A percentile compares a stretch with the other conserved stretches of the same genome.
Conservation (phyloP, 1,284 basidiomycete species). For the Ustilago xerochloae region DNA sequence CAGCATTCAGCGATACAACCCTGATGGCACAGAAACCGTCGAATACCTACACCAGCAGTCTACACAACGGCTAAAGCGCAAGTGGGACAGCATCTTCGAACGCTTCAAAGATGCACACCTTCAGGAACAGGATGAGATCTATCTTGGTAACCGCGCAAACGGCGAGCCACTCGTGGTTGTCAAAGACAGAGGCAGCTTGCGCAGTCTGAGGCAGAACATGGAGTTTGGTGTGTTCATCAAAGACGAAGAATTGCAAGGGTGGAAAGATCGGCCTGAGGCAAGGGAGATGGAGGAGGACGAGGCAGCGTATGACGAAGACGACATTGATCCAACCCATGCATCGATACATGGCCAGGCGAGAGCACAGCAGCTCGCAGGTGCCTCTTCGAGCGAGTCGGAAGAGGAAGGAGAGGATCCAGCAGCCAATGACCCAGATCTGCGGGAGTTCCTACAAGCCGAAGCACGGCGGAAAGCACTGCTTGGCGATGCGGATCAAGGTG, state of each 20-base stretch:
- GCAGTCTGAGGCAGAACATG: conserved; percentile 44
- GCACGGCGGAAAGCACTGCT: conserved; percentile 37
- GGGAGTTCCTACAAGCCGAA: conserved; percentile 51
- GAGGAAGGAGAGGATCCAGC: conserved; percentile 25
- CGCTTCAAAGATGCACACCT: conserved; percentile 64
- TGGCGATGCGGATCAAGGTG: conserved; percentile 6
- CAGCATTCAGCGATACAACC: conserved; percentile 46
- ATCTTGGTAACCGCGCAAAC: conserved; percentile 53
- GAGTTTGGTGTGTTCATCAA: conserved; percentile 63
- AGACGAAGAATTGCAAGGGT: conserved; percentile 56
- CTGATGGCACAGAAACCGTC: conserved; percentile 57
- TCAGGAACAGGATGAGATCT: conserved; percentile 64
- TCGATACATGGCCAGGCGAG: neutral
- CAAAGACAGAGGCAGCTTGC: conserved; percentile 58
- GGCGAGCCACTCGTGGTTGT: conserved; percentile 55
- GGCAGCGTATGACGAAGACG: conserved; percentile 25
- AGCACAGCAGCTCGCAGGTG: neutral
- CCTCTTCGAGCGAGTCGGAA: conserved; percentile 23
- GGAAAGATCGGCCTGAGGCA: conserved; percentile 35
- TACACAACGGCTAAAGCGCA: conserved; percentile 57
- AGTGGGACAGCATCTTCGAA: conserved; percentile 64
- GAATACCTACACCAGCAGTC: conserved; percentile 60
- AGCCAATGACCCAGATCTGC: conserved; percentile 48
- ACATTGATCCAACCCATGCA: conserved; percentile 26
- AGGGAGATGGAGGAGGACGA: conserved; percentile 19